These are phyloP conservation scores for Fraxinus latifolia DNA, from an alignment of 305 asterid genomes.

Conservation along the genomic window DNA sequence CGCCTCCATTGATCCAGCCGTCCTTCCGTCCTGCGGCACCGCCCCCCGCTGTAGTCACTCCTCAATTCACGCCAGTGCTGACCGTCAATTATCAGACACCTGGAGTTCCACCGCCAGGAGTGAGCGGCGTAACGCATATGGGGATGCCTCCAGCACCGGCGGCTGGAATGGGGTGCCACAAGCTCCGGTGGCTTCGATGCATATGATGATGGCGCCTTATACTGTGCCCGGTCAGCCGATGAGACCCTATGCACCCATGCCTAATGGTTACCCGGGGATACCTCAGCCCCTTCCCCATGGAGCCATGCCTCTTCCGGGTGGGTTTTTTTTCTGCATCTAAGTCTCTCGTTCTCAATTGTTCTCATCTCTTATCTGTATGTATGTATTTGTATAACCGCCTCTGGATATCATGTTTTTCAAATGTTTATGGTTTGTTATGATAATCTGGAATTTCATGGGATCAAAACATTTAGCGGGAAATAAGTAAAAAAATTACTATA, in stretches of 20 bases:
- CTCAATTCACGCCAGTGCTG: constrained; percentile 53
- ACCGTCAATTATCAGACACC: constrained; percentile 46
- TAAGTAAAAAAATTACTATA: constrained; percentile 8
- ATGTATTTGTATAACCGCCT: constrained; percentile 2
- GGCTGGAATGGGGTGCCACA: constrained; percentile 39
- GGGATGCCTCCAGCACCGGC: constrained; percentile 44
- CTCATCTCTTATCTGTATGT: constrained; percentile 12
- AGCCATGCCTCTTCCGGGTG: constrained; percentile 82
- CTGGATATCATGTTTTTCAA: constrained; percentile 17
- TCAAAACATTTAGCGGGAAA: constrained; percentile 3
- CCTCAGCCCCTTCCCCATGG: constrained; percentile 55
- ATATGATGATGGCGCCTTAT: constrained; percentile 41
- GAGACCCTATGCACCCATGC: constrained; percentile 59
- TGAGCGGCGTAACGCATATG: constrained; percentile 28
- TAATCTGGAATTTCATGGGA: constrained; percentile 2
- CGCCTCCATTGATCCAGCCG: constrained; percentile 60
- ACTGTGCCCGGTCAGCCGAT: constrained; percentile 55
- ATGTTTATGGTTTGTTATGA: constrained; percentile 20
- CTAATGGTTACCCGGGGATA: constrained; percentile 63
- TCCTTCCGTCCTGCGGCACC: constrained; percentile 62
- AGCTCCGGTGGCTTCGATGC: constrained; percentile 32
- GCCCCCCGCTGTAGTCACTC: constrained; percentile 35
- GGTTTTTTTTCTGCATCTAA: constrained; percentile 38
- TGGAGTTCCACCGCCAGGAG: constrained; percentile 77
- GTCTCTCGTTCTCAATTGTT: not conserved